Evolutionary conservation across 228 moss, liverwort and hornwort genomes (phyloP).

Genomic region (Sphagnum fallax): DNA sequence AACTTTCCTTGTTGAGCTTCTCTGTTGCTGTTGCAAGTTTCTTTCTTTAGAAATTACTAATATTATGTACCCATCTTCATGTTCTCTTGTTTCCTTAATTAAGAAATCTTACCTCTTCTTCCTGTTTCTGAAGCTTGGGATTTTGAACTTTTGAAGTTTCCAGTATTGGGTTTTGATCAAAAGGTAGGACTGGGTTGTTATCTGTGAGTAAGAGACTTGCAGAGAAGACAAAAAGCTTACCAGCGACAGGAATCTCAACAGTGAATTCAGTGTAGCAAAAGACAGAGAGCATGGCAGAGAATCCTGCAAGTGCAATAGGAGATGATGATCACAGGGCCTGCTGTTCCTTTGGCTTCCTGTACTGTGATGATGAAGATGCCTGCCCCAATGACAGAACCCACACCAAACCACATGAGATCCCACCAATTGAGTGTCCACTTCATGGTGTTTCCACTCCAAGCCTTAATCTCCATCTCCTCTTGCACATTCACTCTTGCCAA

Average conservation of each 20-base stretch:
- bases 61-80: too few species aligned
- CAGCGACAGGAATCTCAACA: constrained; percentile 79
- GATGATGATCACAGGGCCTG: constrained; percentile 46
- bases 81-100: too few species aligned
- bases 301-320: constrained; percentile 34
- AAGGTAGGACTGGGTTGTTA: too few species aligned
- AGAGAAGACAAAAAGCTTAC: constrained; percentile 7
- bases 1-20: too few species aligned
- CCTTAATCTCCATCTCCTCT: constrained; percentile 34
- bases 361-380: constrained; percentile 59
- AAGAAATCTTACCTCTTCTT: too few species aligned
- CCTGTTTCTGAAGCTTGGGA: too few species aligned
- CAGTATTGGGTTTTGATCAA: too few species aligned
- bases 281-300: constrained; percentile 61
- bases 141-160: too few species aligned
- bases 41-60: too few species aligned
- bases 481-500: constrained; percentile 33
- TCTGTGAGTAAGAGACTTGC: too few species aligned
- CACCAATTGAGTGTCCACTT: constrained; percentile 40
- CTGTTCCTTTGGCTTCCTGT: constrained; percentile 21
- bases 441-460: constrained; percentile 29
- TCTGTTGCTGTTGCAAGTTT: too few species aligned
- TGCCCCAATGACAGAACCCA: constrained; percentile 44
- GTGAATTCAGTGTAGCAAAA: constrained; percentile 79
- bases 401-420: constrained; percentile 61